phyloP scores from a whole-genome alignment of 164 flowering plant species.

The Vitis labrusca region DNA sequence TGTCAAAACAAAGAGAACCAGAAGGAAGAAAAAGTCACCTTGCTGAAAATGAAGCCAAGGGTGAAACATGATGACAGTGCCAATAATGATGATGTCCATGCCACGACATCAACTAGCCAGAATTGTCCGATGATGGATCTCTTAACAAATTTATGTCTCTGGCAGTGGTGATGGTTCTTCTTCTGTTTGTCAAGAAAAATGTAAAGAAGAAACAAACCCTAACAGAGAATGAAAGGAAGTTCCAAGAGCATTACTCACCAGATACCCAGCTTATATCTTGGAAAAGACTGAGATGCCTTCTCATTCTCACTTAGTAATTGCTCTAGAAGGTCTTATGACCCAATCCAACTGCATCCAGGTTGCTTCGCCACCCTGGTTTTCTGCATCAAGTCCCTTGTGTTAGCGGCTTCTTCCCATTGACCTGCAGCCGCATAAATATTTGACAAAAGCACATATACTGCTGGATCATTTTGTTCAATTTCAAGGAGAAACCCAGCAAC shows the following conservation, averaged over 20 bases:
- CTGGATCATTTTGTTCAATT: constrained; percentile 44
- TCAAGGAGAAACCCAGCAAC: constrained; percentile 50
- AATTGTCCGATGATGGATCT: no score
- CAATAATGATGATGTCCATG: no score
- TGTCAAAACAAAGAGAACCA: no score
- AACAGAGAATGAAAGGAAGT: no score
- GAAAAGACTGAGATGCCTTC: neutral
- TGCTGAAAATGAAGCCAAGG: no score
- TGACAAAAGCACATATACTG: constrained; percentile 53
- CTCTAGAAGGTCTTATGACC: constrained; percentile 10
- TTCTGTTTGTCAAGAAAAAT: no score
- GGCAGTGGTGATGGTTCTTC: no score
- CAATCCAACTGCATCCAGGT: constrained; percentile 62
- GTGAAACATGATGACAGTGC: no score
- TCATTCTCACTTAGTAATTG: neutral
- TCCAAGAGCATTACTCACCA: neutral
- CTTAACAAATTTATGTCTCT: no score
- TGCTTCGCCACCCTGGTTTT: constrained; percentile 38
- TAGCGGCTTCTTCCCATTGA: constrained; percentile 65
- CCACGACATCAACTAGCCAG: no score
- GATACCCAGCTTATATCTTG: neutral
- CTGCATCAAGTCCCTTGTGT: constrained; percentile 39
- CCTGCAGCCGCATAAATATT: constrained; percentile 59
- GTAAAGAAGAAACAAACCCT: no score
- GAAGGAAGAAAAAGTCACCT: no score